These are phyloP conservation scores for Laetiporus sulphureus DNA, from an alignment of 1,284 basidiomycete species.

Conservation along the genomic window DNA sequence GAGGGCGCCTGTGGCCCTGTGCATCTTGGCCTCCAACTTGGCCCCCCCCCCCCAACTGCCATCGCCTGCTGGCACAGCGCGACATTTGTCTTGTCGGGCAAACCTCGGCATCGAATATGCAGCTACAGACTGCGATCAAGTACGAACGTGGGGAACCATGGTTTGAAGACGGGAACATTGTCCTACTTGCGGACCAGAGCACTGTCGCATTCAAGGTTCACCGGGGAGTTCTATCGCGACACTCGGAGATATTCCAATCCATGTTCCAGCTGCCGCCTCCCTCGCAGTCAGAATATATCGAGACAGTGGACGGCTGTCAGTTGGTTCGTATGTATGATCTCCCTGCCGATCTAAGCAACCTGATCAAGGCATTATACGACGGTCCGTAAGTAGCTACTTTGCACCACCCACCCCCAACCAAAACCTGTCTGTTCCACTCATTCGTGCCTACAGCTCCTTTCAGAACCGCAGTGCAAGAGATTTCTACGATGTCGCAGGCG, in stretches of 20 bases:
- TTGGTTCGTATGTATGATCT: slow-evolving; percentile 49
- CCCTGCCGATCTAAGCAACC: slow-evolving; percentile 43
- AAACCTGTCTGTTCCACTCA: slow-evolving; percentile 2
- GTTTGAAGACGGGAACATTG: slow-evolving; percentile 55
- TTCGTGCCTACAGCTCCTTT: slow-evolving; percentile 24
- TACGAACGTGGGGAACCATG: slow-evolving; percentile 36
- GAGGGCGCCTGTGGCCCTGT: background rate
- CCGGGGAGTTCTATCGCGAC: slow-evolving; percentile 48
- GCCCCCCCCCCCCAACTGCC: no score
- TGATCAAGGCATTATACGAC: slow-evolving; percentile 53
- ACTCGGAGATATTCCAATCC: slow-evolving; percentile 53
- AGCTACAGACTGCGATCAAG: no score
- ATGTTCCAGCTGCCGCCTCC: slow-evolving; percentile 52
- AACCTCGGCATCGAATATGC: no score
- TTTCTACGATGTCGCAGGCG: slow-evolving; percentile 47
- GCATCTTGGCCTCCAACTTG: no score
- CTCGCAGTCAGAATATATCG: slow-evolving; percentile 17
- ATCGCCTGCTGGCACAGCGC: no score
- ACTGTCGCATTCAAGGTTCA: slow-evolving; percentile 48
- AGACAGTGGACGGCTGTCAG: slow-evolving; percentile 39
- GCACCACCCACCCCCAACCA: background rate
- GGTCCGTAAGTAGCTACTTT: slow-evolving; percentile 42
- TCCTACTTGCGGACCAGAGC: slow-evolving; percentile 37
- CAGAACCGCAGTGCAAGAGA: slow-evolving; percentile 36
- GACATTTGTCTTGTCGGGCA: no score